Percentiles rank a stretch among this genome's conserved stretches.
These are phyloP conservation scores for Amanita jacksonii DNA, from an alignment of 768 basidiomycete species.

Conservation along the genomic window DNA sequence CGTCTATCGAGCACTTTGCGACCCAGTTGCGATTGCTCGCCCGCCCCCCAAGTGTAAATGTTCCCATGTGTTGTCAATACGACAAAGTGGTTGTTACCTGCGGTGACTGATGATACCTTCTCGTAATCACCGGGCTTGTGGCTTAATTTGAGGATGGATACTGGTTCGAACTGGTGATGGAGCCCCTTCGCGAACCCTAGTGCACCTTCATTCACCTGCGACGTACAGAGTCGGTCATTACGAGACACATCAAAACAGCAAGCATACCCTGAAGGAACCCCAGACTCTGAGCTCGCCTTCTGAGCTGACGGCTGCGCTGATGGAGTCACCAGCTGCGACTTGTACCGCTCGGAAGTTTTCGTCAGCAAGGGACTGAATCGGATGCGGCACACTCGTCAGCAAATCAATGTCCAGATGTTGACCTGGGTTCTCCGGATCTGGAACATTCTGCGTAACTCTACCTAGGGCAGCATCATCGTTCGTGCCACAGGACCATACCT, in stretches of 20 bases:
- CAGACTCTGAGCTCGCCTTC: slow-evolving; percentile 80
- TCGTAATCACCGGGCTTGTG: slow-evolving; percentile 58
- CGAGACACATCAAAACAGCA: slow-evolving; percentile 3
- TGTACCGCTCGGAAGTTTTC: slow-evolving; percentile 80
- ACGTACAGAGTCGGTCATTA: slow-evolving; percentile 9
- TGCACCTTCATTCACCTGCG: slow-evolving; percentile 65
- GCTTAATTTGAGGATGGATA: slow-evolving; percentile 45
- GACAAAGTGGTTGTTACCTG: slow-evolving; percentile 84
- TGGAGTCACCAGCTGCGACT: slow-evolving; percentile 79
- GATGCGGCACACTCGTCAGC: slow-evolving; percentile 51
- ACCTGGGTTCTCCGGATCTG: slow-evolving; percentile 53
- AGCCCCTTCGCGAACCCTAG: slow-evolving; percentile 73
- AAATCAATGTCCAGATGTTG: slow-evolving; percentile 46
- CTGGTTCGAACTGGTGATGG: slow-evolving; percentile 60
- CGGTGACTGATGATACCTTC: slow-evolving; percentile 65
- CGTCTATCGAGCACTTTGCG: slow-evolving; percentile 83
- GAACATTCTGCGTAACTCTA: slow-evolving; percentile 53
- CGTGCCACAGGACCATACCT: slow-evolving; percentile 81
- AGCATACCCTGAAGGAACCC: slow-evolving; percentile 79
- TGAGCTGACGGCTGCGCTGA: slow-evolving; percentile 74
- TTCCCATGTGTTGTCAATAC: slow-evolving; percentile 83
- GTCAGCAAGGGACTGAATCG: slow-evolving; percentile 58
- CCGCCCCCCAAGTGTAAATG: slow-evolving; percentile 85
- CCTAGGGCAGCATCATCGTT: slow-evolving; percentile 89
- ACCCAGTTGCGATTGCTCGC: slow-evolving; percentile 86